A percentile compares a stretch with the other conserved stretches of the same genome.
These are phyloP conservation scores for Graphiopsis chlorocephala DNA, from an alignment of 2,329 filamentous ascomycete genomes.

Conservation along the genomic window DNA sequence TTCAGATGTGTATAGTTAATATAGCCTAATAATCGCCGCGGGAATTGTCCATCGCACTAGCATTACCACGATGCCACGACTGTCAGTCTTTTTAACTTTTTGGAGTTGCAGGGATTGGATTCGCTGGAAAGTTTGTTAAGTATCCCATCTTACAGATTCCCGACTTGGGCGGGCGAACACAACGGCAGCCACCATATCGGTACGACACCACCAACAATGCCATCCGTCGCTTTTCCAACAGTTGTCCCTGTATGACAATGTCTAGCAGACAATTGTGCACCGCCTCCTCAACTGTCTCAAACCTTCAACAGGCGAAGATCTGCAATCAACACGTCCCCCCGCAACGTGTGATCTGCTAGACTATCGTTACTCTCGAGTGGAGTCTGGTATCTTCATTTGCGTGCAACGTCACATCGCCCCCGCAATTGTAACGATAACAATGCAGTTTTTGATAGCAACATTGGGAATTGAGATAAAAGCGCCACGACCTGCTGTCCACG, in stretches of 20 bases:
- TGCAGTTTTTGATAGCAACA: not conserved
- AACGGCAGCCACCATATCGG: not conserved
- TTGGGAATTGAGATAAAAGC: not conserved
- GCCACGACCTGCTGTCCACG: not conserved
- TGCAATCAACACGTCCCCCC: not conserved
- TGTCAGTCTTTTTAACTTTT: not conserved
- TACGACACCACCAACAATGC: not conserved
- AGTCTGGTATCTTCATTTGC: not conserved
- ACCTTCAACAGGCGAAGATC: conserved; percentile 1
- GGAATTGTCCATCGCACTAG: not conserved
- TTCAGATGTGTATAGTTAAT: not conserved
- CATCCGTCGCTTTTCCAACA: not conserved
- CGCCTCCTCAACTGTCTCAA: not conserved
- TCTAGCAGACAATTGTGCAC: not conserved
- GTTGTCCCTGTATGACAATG: not conserved
- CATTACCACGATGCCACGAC: not conserved
- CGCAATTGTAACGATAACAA: conserved; percentile 2
- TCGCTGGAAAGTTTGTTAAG: not conserved
- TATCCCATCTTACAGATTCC: not conserved
- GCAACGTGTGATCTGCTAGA: not conserved
- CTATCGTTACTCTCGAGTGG: conserved; percentile 5
- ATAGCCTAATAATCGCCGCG: not conserved
- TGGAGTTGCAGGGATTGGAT: not conserved
- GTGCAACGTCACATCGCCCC: conserved; percentile 11
- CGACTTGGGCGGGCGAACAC: not conserved